Evolutionary conservation across 768 basidiomycete genomes (phyloP), one percentile per base, ranked within the genome.

Genomic region (Termitomyces sp.): DNA sequence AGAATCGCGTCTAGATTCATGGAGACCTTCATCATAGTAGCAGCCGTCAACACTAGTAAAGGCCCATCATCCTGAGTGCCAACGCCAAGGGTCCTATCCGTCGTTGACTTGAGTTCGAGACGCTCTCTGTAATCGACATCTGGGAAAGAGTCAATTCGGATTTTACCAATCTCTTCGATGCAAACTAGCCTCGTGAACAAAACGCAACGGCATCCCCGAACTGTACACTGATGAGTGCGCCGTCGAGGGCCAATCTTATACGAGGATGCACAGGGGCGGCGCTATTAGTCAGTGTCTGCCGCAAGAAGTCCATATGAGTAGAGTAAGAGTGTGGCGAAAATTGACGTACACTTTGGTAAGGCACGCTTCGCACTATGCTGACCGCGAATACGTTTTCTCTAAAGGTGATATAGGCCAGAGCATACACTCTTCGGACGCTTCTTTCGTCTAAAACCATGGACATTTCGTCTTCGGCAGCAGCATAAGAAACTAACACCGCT

Each of bases 141-240:
- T 91, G 53, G 25, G 56, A 12, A 50, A 16, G 3, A 16, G 3
- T 51, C 40, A 41, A 29, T 27, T 29, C 25, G 18, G 10, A 29
- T 36, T 50, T 7, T 54, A 31, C 33, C 7, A 45, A 23, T 9
- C 40, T 2, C 11, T 39, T 45, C 10, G 11, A 44, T 16, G 16
- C 11, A 32, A 25, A 50, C 61, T 18, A 50, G 89, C 89, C 81
- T 71, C 81, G 76, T 46, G 88, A 80, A 66, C 85, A 86, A 11
- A 91, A 73, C 5, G 86, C 84, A 18, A 90, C 82, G 1, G 88
- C 83, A 66, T 91, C 89, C 27, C 88, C 88, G 58, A 89, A 91
- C 60, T 90, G 82, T 7, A 89, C 76, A 32, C 79, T 76, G 36
- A 84, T 68, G 9, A 89, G 63, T 20, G 77, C 72, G 18, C 86